A percentile compares a stretch with the other conserved stretches of the same genome.
Evolutionary conservation across 768 basidiomycete genomes (phyloP).

Genomic region (Pleurotus platypus): DNA sequence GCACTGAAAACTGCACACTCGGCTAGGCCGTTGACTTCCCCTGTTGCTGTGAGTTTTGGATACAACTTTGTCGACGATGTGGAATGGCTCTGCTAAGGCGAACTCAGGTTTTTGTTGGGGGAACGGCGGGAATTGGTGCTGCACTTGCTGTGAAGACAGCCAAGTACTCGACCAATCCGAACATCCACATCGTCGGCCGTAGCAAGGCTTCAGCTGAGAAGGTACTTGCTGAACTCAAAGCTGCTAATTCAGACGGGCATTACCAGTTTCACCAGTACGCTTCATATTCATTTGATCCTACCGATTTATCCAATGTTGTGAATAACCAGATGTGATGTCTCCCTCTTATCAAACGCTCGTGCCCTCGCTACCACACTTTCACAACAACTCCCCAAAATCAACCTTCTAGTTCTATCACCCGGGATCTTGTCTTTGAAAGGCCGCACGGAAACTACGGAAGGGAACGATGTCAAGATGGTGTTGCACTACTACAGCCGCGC

Average conservation of each 20-base stretch:
- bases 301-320: constrained; percentile 34
- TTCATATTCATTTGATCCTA: neutral
- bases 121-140: constrained; percentile 46
- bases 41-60: neutral
- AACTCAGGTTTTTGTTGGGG: constrained; percentile 34
- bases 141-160: constrained; percentile 44
- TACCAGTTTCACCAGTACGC: constrained; percentile 2
- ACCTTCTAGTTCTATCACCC: constrained; percentile 47
- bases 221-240: constrained; percentile 39
- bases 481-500: constrained; percentile 50
- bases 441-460: constrained; percentile 39
- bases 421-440: constrained; percentile 37
- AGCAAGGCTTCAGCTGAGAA: constrained; percentile 44
- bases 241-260: constrained; percentile 13
- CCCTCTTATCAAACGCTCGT: constrained; percentile 47
- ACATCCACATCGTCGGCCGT: constrained; percentile 51
- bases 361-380: constrained; percentile 24
- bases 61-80: neutral
- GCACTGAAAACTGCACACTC: neutral
- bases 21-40: constrained; percentile 1
- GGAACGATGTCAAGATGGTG: constrained; percentile 39
- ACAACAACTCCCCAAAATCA: constrained; percentile 37
- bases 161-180: constrained; percentile 39
- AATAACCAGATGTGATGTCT: constrained; percentile 44
- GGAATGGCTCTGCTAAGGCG: too few species aligned